Conservation (phyloP, 768 basidiomycete genomes). For the Boletus rufocinnamomeus region DNA sequence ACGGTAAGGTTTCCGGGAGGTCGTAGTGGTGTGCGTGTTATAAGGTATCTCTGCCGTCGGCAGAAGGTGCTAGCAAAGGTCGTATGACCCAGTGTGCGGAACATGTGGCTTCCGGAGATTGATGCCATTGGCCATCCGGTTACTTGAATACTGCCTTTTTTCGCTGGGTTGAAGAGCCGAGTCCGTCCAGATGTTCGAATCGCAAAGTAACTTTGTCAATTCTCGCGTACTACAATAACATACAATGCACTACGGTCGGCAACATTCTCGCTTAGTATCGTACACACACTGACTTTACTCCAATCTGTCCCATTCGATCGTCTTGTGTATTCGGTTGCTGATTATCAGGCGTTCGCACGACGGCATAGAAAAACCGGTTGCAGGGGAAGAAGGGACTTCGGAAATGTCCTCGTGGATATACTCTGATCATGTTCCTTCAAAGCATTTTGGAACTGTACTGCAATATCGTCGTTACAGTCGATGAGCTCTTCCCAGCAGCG, state of each 20-base stretch:
- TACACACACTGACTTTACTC: background rate
- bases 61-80: background rate
- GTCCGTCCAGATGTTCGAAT: background rate
- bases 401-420: conserved; percentile 52
- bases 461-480: conserved; percentile 41
- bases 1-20: background rate
- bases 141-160: background rate
- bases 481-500: conserved; percentile 44
- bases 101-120: conserved; percentile 9
- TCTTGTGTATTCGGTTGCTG: background rate
- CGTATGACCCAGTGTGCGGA: conserved; percentile 6
- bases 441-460: conserved; percentile 37
- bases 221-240: background rate
- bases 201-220: background rate
- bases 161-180: background rate
- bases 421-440: conserved; percentile 52
- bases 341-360: conserved; percentile 8
- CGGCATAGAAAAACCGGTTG: conserved; percentile 21
- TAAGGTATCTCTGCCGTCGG: background rate
- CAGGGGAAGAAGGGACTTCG: conserved; percentile 43
- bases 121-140: conserved; percentile 15
- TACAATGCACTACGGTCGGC: background rate
- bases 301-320: background rate
- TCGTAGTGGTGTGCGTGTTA: background rate
- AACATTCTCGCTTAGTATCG: background rate